These are phyloP conservation scores for Volvariella surrecta DNA, from an alignment of 1,284 basidiomycete genomes.

Conservation along the genomic window DNA sequence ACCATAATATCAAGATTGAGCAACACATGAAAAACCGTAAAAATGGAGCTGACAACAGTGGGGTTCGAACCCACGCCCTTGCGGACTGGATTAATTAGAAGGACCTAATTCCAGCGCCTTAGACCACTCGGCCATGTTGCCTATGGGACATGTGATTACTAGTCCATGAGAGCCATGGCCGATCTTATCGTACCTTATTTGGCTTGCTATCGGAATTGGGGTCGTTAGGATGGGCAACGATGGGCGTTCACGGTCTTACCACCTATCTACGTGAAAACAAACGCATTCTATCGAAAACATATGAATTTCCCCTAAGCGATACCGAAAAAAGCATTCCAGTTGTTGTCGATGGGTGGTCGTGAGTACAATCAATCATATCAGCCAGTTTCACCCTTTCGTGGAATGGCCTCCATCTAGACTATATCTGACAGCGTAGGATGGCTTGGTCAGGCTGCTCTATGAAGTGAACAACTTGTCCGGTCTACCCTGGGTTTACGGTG, in stretches of 20 bases:
- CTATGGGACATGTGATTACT: constrained; percentile 7
- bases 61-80: constrained; percentile 35
- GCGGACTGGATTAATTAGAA: constrained; percentile 25
- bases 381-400: constrained; percentile 6
- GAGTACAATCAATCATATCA: constrained; percentile 27
- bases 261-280: constrained; percentile 73
- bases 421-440: too few species aligned
- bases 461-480: constrained; percentile 53
- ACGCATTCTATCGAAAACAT: constrained; percentile 44
- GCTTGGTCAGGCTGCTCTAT: constrained; percentile 63
- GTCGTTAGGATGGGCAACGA: constrained; percentile 18
- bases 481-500: constrained; percentile 81
- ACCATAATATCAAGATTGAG: neutral
- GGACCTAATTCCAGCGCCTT: constrained; percentile 43
- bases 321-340: constrained; percentile 25
- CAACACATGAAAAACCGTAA: neutral
- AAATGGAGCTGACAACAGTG: constrained; percentile 25
- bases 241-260: constrained; percentile 80
- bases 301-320: constrained; percentile 26
- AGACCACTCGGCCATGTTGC: constrained; percentile 46
- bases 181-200: too few species aligned
- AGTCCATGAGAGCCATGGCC: neutral
- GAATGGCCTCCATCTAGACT: too few species aligned
- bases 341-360: constrained; percentile 88
- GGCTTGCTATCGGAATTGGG: too few species aligned